Conservation (phyloP, 78 protist species). For the Cyanophora paradoxa region DNA sequence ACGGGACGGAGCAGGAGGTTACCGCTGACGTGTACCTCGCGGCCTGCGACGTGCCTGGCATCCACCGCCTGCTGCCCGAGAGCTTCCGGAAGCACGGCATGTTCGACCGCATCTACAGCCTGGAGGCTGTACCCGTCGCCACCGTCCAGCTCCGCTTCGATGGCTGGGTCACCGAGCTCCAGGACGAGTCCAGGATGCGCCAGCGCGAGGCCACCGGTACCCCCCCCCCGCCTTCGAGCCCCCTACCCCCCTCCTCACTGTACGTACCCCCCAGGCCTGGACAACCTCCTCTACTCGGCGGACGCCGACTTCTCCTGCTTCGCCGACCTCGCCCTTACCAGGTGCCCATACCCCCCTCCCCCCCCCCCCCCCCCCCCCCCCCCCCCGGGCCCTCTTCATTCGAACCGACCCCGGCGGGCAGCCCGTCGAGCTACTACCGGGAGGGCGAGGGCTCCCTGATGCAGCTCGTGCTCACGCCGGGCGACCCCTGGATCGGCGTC, state of each 20-base stretch:
- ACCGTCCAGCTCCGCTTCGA: constrained; percentile 35
- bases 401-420: no score
- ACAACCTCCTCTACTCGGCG: constrained; percentile 34
- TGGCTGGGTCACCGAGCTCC: constrained; percentile 42
- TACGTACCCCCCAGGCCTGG: constrained; percentile 21
- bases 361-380: no score
- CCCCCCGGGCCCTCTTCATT: no score
- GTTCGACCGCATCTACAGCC: constrained; percentile 25
- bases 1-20: background rate
- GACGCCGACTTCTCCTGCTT: constrained; percentile 43
- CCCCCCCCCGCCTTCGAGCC: constrained; percentile 10
- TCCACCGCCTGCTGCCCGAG: constrained; percentile 9
- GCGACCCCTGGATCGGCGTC: background rate
- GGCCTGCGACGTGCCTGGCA: background rate
- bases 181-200: constrained; percentile 2
- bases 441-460: constrained; percentile 27
- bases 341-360: no score
- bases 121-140: constrained; percentile 27
- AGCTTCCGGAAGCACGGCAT: background rate
- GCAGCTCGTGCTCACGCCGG: constrained; percentile 22
- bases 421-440: constrained; percentile 29
- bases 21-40: background rate
- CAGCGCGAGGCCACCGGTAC: background rate
- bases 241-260: no score
- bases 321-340: constrained; percentile 33